phyloP scores from a whole-genome alignment of 352 stramenopile species.

The Phytophthora sansomeana region DNA sequence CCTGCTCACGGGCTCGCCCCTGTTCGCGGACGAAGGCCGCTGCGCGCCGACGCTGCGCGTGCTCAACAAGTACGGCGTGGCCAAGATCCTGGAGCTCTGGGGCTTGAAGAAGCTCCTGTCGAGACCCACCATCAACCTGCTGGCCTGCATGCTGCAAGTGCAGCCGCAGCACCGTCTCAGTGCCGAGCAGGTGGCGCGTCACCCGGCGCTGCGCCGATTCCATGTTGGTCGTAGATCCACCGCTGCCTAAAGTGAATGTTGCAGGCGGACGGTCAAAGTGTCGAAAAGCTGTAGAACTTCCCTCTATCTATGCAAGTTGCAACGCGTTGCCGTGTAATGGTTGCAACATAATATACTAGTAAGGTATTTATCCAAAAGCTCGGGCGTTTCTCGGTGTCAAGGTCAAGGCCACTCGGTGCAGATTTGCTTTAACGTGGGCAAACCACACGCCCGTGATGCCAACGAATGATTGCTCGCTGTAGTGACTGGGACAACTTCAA shows the following conservation, averaged over 20 bases:
- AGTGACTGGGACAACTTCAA: too few species aligned
- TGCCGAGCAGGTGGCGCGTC: constrained; percentile 43
- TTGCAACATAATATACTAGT: constrained; percentile 29
- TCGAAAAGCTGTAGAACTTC: constrained; percentile 13
- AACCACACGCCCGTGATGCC: neutral
- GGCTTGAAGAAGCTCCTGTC: constrained; percentile 43
- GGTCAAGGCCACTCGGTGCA: neutral
- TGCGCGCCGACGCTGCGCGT: constrained; percentile 64
- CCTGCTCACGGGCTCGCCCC: constrained; percentile 68
- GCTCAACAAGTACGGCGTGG: constrained; percentile 57
- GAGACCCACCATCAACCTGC: constrained; percentile 45
- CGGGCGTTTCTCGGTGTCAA: neutral
- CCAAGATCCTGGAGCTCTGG: constrained; percentile 70
- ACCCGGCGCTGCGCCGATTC: constrained; percentile 26
- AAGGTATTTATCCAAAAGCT: constrained; percentile 29
- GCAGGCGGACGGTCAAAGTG: constrained; percentile 5
- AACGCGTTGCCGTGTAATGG: constrained; percentile 11
- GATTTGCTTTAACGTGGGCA: constrained; percentile 18
- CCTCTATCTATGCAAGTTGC: constrained; percentile 19
- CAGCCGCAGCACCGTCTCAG: constrained; percentile 45
- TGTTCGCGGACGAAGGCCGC: constrained; percentile 34
- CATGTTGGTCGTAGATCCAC: neutral
- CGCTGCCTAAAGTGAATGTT: constrained; percentile 10
- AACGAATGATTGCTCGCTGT: neutral
- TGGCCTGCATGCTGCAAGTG: constrained; percentile 59